A percentile compares a stretch with the other conserved stretches of the same genome.
These are phyloP conservation scores for Begonia masoniana DNA, from an alignment of 306 rosid species.

Conservation along the genomic window DNA sequence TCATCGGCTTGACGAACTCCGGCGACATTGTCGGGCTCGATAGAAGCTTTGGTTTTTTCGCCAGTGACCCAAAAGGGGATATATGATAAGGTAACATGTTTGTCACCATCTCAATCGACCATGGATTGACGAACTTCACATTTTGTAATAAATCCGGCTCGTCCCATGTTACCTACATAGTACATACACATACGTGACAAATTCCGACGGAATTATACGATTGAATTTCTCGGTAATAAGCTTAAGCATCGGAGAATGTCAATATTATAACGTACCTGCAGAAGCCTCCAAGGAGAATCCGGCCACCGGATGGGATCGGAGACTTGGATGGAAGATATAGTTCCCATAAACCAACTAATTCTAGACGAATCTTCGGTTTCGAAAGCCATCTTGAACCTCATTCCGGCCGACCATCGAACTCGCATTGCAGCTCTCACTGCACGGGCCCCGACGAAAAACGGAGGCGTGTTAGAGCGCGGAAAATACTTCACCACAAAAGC, in stretches of 20 bases:
- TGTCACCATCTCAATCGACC: constrained; percentile 79
- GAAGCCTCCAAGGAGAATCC: constrained; percentile 92
- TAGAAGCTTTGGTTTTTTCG: constrained; percentile 51
- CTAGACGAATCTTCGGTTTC: constrained; percentile 94
- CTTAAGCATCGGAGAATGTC: too few species aligned
- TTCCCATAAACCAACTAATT: constrained; percentile 99
- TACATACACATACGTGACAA: neutral
- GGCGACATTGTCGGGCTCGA: constrained; percentile 44
- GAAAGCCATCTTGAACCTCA: constrained; percentile 96
- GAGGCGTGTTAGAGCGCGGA: constrained; percentile 79
- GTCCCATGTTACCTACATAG: constrained; percentile 76
- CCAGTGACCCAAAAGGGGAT: constrained; percentile 65
- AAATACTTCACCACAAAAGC: constrained; percentile 77
- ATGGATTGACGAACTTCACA: constrained; percentile 84
- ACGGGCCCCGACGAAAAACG: constrained; percentile 69
- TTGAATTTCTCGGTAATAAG: constrained; percentile 53
- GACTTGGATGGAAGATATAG: constrained; percentile 58
- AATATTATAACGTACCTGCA: constrained; percentile 39
- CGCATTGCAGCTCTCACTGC: constrained; percentile 68
- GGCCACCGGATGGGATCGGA: constrained; percentile 71
- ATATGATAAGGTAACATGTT: constrained; percentile 60
- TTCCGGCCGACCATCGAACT: constrained; percentile 70
- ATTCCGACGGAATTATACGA: neutral
- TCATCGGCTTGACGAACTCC: constrained; percentile 30
- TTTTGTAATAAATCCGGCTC: constrained; percentile 95